Evolutionary conservation across 2,329 filamentous ascomycete genomes (phyloP).

Genomic region (Beauveria caledonica): DNA sequence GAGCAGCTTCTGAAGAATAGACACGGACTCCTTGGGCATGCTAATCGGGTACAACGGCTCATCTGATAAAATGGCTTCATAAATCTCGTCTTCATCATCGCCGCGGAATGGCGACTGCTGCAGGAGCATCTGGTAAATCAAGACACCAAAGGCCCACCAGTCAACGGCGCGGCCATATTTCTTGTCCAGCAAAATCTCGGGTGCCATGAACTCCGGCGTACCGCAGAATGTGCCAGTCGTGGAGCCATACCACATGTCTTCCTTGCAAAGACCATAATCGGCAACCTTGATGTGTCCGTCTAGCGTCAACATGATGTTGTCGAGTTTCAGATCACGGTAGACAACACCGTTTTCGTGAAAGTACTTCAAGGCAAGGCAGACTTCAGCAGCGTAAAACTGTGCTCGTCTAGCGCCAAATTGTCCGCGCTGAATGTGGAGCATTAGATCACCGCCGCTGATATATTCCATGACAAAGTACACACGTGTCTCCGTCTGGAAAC

Average conservation of each 20-base stretch:
- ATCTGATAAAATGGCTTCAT: constrained; percentile 94
- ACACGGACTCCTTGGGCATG: constrained; percentile 96
- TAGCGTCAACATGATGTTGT: constrained; percentile 84
- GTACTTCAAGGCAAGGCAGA: constrained; percentile 94
- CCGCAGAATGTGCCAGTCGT: constrained; percentile 98
- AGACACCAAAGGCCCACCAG: constrained; percentile 98
- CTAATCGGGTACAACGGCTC: constrained; percentile 97
- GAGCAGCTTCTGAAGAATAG: constrained; percentile 92
- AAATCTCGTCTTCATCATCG: constrained; percentile 98
- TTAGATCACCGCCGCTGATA: constrained; percentile 94
- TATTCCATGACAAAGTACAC: constrained; percentile 99
- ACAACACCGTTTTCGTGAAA: constrained; percentile 99
- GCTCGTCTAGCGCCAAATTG: constrained; percentile 93
- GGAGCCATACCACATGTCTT: constrained; percentile 98
- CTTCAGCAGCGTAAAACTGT: constrained; percentile 98
- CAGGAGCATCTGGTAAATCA: constrained; percentile 99
- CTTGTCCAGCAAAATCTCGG: constrained; percentile 96
- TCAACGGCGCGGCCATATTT: constrained; percentile 96
- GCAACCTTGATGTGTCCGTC: constrained; percentile 98
- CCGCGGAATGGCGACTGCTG: constrained; percentile 98
- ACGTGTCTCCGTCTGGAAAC: constrained; percentile 96
- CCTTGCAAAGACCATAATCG: constrained; percentile 98
- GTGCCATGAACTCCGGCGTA: constrained; percentile 99
- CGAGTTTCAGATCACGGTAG: constrained; percentile 91
- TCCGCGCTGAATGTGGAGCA: constrained; percentile 96